Evolutionary conservation across 371 early-diverging fungal species (phyloP), one percentile per base, ranked within the genome.

Genomic region (Rhizopus arrhizus): DNA sequence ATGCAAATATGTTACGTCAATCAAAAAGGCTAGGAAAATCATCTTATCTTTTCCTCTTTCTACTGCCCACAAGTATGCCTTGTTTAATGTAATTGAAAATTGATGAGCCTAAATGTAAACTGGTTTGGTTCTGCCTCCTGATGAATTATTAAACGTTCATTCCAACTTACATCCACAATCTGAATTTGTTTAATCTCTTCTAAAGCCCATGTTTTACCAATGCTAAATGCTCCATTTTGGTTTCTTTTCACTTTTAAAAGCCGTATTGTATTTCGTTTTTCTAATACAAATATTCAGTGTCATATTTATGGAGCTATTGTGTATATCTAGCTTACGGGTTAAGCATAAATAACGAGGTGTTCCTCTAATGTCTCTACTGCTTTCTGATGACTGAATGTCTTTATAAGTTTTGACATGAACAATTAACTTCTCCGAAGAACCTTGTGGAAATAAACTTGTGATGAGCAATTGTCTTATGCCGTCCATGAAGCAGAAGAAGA

Each of bases 171-270:
- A 68, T 85, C 86, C 42, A 85, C 65, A 56, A 76, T 74, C 68
- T 78, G 77, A 41, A 83, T 76, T 10, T 77, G 77, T 50, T 70
- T 77, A 41, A 85, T 79, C 58, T 85, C 86, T 36, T 85, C 86
- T 35, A 85, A 59, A 48, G 75, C 64, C 86, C 86, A 85, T 3
- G 77, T 72, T 62, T 80, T 85, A 51, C 79, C 81, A 31, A 81
- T 75, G 45, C 81, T 78, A 51, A 81, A 85, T 9, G 81, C 78
- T 2, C 83, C 81, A 10, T 73, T 79, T 38, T 83, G 80, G 34
- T 72, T 81, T 65, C 82, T 75, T 50, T 83, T 85, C 15, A 79
- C 78, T 56, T 85, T 85, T 54, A 81, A 76, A 15, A 85, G 65
- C 10, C 83, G 80, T 12, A 78, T 69, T 54, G 75, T 75, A 56